Percentiles rank a stretch among this genome's conserved stretches.
phyloP scores from a whole-genome alignment of 441 rosid genomes.

The Mallotus japonicus region DNA sequence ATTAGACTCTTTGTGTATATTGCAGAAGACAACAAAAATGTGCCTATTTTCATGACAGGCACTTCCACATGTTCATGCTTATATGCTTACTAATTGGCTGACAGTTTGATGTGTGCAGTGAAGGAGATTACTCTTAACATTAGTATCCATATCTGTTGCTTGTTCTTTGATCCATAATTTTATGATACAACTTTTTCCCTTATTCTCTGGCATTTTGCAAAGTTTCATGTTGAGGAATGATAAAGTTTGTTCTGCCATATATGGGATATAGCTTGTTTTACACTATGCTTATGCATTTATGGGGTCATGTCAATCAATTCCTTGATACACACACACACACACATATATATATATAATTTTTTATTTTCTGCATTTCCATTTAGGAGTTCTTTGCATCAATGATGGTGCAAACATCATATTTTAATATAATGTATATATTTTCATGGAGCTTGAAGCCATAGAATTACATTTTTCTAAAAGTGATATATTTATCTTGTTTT shows the following conservation, averaged over 20 bases:
- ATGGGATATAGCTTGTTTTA: neutral
- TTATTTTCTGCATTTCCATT: neutral
- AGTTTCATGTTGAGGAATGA: neutral
- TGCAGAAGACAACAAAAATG: neutral
- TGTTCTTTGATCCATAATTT: slow-evolving; percentile 5
- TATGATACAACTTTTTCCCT: neutral
- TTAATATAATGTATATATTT: neutral
- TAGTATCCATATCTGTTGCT: neutral
- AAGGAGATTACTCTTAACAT: neutral
- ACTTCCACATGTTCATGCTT: neutral
- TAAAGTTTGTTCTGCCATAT: neutral
- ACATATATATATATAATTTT: neutral
- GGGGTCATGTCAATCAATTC: neutral
- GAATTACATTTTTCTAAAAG: neutral
- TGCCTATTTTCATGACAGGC: neutral
- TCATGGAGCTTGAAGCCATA: neutral
- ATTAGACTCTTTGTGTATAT: neutral
- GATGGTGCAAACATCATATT: neutral
- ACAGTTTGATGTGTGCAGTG: neutral
- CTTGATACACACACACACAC: no score
- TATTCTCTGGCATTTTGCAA: slow-evolving; percentile 5
- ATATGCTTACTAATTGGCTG: neutral
- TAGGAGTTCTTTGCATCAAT: neutral
- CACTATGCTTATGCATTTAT: neutral
- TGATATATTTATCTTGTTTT: neutral